Evolutionary conservation across 345 rosid genomes (phyloP).

Genomic region (Tarenaya hassleriana): DNA sequence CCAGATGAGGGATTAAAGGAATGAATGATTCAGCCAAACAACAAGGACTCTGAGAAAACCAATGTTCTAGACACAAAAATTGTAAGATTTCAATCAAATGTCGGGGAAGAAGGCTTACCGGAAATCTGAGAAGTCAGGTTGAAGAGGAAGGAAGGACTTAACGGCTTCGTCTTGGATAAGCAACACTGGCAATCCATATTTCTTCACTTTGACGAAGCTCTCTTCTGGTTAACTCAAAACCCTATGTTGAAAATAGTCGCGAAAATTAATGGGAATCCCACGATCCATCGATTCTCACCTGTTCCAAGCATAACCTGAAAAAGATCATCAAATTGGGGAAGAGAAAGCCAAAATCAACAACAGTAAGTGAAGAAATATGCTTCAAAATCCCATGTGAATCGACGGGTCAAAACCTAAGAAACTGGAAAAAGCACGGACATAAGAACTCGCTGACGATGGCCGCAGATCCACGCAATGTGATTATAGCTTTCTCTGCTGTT

Average conservation of each 20-base stretch:
- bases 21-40: neutral
- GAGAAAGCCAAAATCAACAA: no score
- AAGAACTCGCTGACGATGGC: slow-evolving; percentile 97
- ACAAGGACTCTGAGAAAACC: neutral
- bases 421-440: slow-evolving; percentile 34
- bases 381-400: no score
- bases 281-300: slow-evolving; percentile 37
- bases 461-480: slow-evolving; percentile 94
- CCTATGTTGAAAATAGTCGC: neutral
- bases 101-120: slow-evolving; percentile 31
- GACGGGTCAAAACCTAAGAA: neutral
- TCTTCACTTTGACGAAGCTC: slow-evolving; percentile 85
- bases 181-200: slow-evolving; percentile 89
- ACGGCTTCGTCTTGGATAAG: slow-evolving; percentile 89
- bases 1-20: no score
- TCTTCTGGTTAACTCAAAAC: slow-evolving; percentile 57
- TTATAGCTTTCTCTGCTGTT: slow-evolving; percentile 78
- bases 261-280: neutral
- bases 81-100: neutral
- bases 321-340: slow-evolving; percentile 6
- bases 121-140: slow-evolving; percentile 66
- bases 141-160: slow-evolving; percentile 61
- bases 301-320: slow-evolving; percentile 91
- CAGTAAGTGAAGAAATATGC: neutral
- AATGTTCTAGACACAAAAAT: neutral